phyloP scores from a whole-genome alignment of 768 basidiomycete genomes.

The Suillus subalutaceus region DNA sequence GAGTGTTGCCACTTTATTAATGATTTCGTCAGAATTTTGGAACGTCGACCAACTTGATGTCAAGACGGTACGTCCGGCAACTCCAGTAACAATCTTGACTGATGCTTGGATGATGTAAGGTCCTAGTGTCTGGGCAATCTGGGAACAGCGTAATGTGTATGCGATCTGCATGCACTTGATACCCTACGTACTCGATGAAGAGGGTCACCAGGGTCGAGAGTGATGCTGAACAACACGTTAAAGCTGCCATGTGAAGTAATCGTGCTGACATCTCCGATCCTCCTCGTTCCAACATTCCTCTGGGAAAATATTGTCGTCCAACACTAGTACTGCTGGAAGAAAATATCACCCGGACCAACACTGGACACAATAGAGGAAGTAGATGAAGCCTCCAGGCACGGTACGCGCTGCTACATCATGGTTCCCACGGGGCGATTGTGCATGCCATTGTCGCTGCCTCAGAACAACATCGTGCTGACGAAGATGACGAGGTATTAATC shows the following conservation, averaged over 20 bases:
- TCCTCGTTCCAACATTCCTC: constrained; percentile 28
- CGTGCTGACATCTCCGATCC: constrained; percentile 42
- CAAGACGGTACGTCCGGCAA: not conserved
- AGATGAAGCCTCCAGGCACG: constrained; percentile 19
- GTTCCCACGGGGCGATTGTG: not conserved
- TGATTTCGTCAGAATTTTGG: no score
- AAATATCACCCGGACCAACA: no score
- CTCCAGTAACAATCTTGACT: not conserved
- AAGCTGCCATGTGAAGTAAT: constrained; percentile 35
- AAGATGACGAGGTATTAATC: not conserved
- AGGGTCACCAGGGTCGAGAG: constrained; percentile 32
- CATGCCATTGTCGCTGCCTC: not conserved
- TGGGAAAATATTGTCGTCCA: constrained; percentile 22
- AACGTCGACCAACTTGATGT: no score
- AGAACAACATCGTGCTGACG: not conserved
- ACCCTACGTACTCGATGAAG: constrained; percentile 32
- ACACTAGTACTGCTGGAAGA: no score
- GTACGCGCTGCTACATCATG: no score
- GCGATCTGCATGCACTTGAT: constrained; percentile 27
- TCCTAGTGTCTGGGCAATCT: not conserved
- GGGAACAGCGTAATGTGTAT: constrained; percentile 16
- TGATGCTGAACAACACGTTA: constrained; percentile 42
- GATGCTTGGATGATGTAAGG: not conserved
- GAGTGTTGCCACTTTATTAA: no score
- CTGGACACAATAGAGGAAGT: constrained; percentile 39